phyloP scores from a whole-genome alignment of 345 rosid species.

The Cochlearia excelsa region DNA sequence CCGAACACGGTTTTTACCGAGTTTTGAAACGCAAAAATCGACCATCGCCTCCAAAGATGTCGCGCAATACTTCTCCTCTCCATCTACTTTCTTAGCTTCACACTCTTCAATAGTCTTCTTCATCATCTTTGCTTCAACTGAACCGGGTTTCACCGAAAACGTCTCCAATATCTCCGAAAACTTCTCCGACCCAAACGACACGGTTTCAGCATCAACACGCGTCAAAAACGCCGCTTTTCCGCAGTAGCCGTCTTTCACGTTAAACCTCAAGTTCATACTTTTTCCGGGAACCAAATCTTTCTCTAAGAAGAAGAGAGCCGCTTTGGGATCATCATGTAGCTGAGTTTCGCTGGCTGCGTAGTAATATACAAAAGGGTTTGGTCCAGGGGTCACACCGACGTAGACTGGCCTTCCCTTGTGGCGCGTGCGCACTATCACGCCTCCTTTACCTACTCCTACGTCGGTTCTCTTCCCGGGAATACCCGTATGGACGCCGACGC shows the following conservation, averaged over 20 bases:
- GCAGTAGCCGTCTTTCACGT: slow-evolving; percentile 38
- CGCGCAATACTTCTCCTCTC: slow-evolving; percentile 77
- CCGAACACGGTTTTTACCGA: slow-evolving; percentile 47
- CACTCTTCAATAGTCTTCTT: slow-evolving; percentile 65
- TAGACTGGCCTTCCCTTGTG: slow-evolving; percentile 60
- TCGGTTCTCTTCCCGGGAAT: slow-evolving; percentile 48
- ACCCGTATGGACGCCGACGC: slow-evolving; percentile 48
- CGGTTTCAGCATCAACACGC: slow-evolving; percentile 52
- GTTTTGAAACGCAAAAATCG: slow-evolving; percentile 64
- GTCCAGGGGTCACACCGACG: slow-evolving; percentile 55
- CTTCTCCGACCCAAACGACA: slow-evolving; percentile 66
- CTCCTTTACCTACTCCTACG: slow-evolving; percentile 81
- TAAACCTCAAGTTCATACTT: slow-evolving; percentile 57
- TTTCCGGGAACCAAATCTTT: slow-evolving; percentile 59
- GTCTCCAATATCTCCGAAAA: slow-evolving; percentile 47
- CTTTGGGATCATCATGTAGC: slow-evolving; percentile 54
- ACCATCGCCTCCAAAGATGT: slow-evolving; percentile 85
- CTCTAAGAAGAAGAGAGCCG: slow-evolving; percentile 78
- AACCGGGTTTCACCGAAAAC: slow-evolving; percentile 56
- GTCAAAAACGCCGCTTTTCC: slow-evolving; percentile 56
- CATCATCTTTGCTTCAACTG: slow-evolving; percentile 62
- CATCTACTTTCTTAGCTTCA: slow-evolving; percentile 55
- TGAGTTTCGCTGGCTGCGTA: slow-evolving; percentile 73
- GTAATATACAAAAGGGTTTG: slow-evolving; percentile 6
- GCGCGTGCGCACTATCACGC: slow-evolving; percentile 54